Evolutionary conservation across 2,329 filamentous ascomycete genomes (phyloP).

Genomic region (Pestalotiopsis sp.): DNA sequence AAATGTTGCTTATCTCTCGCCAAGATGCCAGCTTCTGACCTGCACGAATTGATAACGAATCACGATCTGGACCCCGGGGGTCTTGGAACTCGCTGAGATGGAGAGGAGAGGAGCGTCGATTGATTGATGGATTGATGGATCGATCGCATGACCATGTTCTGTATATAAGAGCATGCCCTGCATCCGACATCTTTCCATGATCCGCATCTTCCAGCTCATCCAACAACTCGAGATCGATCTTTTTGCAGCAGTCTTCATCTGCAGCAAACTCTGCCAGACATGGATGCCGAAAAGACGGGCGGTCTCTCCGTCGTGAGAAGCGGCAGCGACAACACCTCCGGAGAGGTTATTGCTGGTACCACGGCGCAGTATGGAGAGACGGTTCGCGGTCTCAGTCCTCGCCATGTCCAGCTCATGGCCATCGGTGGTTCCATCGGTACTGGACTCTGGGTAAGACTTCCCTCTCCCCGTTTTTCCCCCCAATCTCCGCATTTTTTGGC

Average conservation of each 20-base stretch:
- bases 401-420: conserved; percentile 50
- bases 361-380: conserved; percentile 17
- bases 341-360: conserved; percentile 9
- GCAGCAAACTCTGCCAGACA: not conserved
- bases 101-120: not conserved
- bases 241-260: not conserved
- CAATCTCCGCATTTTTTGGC: not conserved
- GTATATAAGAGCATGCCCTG: not conserved
- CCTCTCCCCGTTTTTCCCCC: not conserved
- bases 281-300: conserved; percentile 7
- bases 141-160: not conserved
- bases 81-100: not conserved
- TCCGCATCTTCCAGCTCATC: not conserved
- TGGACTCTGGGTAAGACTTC: conserved; percentile 36
- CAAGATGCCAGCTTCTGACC: not conserved
- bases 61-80: not conserved
- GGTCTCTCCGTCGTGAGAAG: not conserved
- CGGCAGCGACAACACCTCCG: conserved; percentile 5
- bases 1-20: conserved; percentile 2
- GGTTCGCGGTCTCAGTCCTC: conserved; percentile 29
- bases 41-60: conserved; percentile 6
- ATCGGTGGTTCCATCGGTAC: conserved; percentile 48
- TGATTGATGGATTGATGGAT: not conserved
- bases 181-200: not conserved
- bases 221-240: not conserved